Evolutionary conservation across 2,329 filamentous ascomycete genomes (phyloP), one percentile per base, ranked within the genome.

Genomic region (Ascocoryne sarcoides): DNA sequence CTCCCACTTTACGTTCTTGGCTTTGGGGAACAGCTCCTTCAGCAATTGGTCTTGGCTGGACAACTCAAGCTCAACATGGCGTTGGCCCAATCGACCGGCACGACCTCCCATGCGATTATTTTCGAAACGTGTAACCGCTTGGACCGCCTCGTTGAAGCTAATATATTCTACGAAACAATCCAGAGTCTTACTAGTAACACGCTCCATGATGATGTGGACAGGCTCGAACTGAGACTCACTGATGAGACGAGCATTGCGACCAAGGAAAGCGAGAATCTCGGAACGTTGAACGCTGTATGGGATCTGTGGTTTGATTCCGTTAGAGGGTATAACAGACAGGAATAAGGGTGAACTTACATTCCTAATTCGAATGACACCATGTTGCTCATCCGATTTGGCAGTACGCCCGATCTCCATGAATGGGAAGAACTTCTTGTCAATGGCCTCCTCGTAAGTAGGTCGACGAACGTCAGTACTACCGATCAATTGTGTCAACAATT

Each of bases 141-240:
- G 65, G 40, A 71, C 61, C 3, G 77, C 76, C 42, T 76, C 74
- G 4, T 68, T 58, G 4, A 71, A 60, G 18, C 60, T 68, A 16
- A 66, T 53, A 43, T 79, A 77, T 57, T 79, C 76, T 31, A 77
- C 68, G 45, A 71, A 80, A 3, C 69, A 72, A 45, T 79, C 75
- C 57, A 75, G 69, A 0, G 76, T 79, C 66, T 79, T 79, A 53
- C 69, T 70, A 3, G 73, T 74, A 16, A 70, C 65, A n/a, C 74
- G 68, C 40, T 79, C 76, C 75, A 79, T 79, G 49, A 79, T 75
- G 47, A 79, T 77, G 44, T 79, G 76, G 5, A 80, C 64, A 1
- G 73, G 69, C 50, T 77, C 75, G 4, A 73, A 64, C 8, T 60
- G 53, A 2, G 53, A 56, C 43, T 78, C 74, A 20, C 67, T 70